Evolutionary conservation across 129 eudicot species (phyloP).

Genomic region (Chrysanthemum makinoi): DNA sequence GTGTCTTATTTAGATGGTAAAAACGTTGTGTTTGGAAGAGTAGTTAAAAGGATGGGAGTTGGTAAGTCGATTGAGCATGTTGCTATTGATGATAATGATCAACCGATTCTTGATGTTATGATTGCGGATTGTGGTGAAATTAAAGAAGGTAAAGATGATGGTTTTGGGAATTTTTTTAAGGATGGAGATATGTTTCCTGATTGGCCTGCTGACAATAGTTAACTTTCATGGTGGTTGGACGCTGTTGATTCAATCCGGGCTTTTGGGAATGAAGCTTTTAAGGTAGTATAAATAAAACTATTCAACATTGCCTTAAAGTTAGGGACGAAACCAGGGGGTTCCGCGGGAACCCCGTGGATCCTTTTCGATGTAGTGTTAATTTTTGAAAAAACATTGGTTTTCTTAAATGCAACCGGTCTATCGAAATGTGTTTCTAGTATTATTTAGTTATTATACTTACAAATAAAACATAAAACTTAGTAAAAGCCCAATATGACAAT

Average conservation of each 20-base stretch:
- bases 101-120: constrained; percentile 60
- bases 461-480: too few species aligned
- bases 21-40: constrained; percentile 86
- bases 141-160: constrained; percentile 80
- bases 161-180: constrained; percentile 65
- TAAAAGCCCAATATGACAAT: too few species aligned
- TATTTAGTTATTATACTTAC: too few species aligned
- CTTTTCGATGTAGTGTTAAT: too few species aligned
- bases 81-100: constrained; percentile 52
- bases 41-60: constrained; percentile 87
- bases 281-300: constrained; percentile 37
- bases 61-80: constrained; percentile 86
- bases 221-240: constrained; percentile 83
- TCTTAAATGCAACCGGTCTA: too few species aligned
- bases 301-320: neutral
- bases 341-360: too few species aligned
- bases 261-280: constrained; percentile 77
- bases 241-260: constrained; percentile 70
- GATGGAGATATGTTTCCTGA: constrained; percentile 92
- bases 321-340: too few species aligned
- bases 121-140: constrained; percentile 89
- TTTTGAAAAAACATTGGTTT: too few species aligned
- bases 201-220: constrained; percentile 78
- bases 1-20: constrained; percentile 91
- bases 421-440: too few species aligned